These are phyloP conservation scores for Otatea glauca DNA, from an alignment of 176 grass and related monocot genomes.

Conservation along the genomic window DNA sequence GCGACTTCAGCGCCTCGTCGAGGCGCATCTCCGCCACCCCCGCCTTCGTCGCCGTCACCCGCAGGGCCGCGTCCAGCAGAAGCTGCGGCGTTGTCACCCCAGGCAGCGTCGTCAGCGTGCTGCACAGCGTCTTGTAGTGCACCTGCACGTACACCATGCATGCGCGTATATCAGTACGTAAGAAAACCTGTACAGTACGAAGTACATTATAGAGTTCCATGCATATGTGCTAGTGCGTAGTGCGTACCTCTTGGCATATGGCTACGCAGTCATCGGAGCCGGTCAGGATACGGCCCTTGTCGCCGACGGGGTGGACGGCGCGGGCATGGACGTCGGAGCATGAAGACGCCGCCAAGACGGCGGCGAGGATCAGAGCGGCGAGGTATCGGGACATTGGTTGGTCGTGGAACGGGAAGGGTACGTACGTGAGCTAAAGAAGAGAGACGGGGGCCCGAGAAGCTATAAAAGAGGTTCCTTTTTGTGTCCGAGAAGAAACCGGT, in stretches of 20 bases:
- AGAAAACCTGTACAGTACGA: not conserved
- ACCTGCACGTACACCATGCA: not conserved
- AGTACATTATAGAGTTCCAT: not conserved
- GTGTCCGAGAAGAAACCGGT: conserved; percentile 22
- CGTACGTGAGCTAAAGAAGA: conserved; percentile 25
- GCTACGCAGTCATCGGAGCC: not conserved
- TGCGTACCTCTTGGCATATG: conserved; percentile 52
- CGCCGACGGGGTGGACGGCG: conserved; percentile 24
- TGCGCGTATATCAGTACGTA: not conserved
- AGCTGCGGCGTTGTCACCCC: conserved; percentile 48
- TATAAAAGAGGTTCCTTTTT: conserved; percentile 1
- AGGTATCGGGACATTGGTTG: conserved; percentile 44
- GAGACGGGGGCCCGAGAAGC: conserved; percentile 11
- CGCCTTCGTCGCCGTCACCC: conserved; percentile 44
- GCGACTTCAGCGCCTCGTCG: not conserved
- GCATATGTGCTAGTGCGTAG: not conserved
- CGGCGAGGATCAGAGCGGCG: conserved; percentile 18
- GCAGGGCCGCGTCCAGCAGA: conserved; percentile 46
- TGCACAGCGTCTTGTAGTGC: conserved; percentile 58
- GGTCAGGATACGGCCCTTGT: conserved; percentile 35
- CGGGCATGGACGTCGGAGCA: conserved; percentile 32
- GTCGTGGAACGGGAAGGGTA: not conserved
- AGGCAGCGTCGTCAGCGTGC: conserved; percentile 40
- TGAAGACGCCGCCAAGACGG: conserved; percentile 38
- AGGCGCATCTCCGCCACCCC: conserved; percentile 40